These are phyloP conservation scores for Colletotrichum sp. DNA, from an alignment of 2,329 filamentous ascomycete species.

Conservation along the genomic window DNA sequence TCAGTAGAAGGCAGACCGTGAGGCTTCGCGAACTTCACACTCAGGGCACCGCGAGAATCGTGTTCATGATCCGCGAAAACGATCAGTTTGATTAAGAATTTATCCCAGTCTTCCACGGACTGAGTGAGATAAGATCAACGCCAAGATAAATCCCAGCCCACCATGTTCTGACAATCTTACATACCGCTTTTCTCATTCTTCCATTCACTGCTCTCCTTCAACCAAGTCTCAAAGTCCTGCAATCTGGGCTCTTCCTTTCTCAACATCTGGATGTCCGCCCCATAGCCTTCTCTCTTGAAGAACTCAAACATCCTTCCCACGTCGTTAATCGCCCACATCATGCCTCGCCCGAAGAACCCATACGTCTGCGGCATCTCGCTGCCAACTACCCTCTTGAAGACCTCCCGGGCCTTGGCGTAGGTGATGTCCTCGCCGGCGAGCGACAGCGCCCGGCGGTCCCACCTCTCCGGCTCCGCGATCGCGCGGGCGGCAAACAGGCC, in stretches of 20 bases:
- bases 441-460: constrained; percentile 18
- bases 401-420: constrained; percentile 12
- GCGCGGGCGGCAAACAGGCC: constrained; percentile 25
- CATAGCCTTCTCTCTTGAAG: constrained; percentile 20
- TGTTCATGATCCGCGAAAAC: background rate
- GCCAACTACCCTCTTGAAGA: constrained; percentile 10
- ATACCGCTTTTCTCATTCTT: constrained; percentile 8
- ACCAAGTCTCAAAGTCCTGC: constrained; percentile 27
- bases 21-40: background rate
- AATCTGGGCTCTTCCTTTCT: constrained; percentile 16
- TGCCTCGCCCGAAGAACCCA: constrained; percentile 5
- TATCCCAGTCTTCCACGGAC: background rate
- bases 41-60: background rate
- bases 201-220: constrained; percentile 28
- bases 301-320: constrained; percentile 23
- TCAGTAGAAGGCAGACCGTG: background rate
- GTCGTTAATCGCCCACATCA: constrained; percentile 22
- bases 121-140: background rate
- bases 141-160: background rate
- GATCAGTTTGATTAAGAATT: background rate
- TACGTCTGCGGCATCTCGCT: constrained; percentile 19
- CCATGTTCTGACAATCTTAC: background rate
- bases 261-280: constrained; percentile 15
- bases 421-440: constrained; percentile 22
- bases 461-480: constrained; percentile 17